phyloP scores from a whole-genome alignment of 2,329 filamentous ascomycete species.

The Balansia obtecta region DNA sequence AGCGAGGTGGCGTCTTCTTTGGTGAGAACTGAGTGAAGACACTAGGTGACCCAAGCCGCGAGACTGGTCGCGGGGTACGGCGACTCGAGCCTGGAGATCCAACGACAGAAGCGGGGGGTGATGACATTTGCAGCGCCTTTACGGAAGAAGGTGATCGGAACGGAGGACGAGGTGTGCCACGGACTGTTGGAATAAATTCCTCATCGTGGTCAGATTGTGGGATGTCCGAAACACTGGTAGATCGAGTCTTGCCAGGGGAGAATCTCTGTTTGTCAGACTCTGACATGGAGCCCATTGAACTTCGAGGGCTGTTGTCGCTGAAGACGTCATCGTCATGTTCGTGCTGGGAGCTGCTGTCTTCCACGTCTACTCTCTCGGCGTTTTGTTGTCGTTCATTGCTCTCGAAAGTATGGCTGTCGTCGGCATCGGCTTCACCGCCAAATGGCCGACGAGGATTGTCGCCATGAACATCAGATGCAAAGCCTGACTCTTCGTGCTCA shows the following conservation, averaged over 20 bases:
- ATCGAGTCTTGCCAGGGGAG: conserved; percentile 16
- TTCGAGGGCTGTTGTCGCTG: conserved; percentile 44
- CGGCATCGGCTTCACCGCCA: conserved; percentile 12
- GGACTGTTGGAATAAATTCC: conserved; percentile 40
- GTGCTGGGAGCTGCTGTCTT: conserved; percentile 37
- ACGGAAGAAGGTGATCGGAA: conserved; percentile 61
- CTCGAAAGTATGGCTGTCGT: conserved; percentile 9
- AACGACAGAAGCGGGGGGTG: conserved; percentile 45
- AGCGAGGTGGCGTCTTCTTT: conserved; percentile 45
- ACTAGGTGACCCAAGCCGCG: conserved; percentile 42
- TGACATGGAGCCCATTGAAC: conserved; percentile 40
- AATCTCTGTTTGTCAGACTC: conserved; percentile 22
- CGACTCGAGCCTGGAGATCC: conserved; percentile 45
- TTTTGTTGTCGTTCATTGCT: conserved; percentile 9
- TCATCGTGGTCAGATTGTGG: conserved; percentile 34
- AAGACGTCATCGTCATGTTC: conserved; percentile 45
- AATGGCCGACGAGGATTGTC: conserved; percentile 12
- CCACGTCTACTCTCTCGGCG: conserved; percentile 15
- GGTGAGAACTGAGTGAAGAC: conserved; percentile 40
- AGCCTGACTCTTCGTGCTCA: conserved; percentile 10
- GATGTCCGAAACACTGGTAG: conserved; percentile 36
- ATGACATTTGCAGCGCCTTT: conserved; percentile 60
- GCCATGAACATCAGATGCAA: conserved; percentile 13
- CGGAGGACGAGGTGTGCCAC: conserved; percentile 46
- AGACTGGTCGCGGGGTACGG: conserved; percentile 34